These are phyloP conservation scores for Kwoniella dendrophila DNA, from an alignment of 768 basidiomycete species.

Conservation along the genomic window DNA sequence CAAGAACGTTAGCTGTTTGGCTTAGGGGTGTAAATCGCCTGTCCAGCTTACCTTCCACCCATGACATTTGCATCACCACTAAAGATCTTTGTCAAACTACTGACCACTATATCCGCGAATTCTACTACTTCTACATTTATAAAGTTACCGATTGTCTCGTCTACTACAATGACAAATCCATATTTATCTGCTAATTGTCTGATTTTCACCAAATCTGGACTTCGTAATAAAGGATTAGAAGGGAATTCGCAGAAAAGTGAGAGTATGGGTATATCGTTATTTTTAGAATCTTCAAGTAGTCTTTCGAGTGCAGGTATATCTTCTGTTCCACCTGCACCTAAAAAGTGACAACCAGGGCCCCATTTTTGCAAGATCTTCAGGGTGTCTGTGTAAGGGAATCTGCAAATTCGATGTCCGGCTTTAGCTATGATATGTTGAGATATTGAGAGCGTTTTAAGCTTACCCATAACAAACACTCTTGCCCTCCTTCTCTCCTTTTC, in stretches of 20 bases:
- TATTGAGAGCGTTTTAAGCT: constrained; percentile 42
- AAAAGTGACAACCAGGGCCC: constrained; percentile 90
- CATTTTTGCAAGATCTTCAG: constrained; percentile 92
- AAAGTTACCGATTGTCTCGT: constrained; percentile 94
- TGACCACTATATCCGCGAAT: constrained; percentile 84
- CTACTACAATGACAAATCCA: constrained; percentile 82
- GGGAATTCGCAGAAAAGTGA: constrained; percentile 93
- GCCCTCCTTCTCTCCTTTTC: constrained; percentile 57
- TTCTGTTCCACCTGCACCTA: constrained; percentile 74
- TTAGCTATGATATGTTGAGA: background rate
- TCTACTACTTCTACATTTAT: constrained; percentile 87
- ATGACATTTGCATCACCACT: constrained; percentile 93
- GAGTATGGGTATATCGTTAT: constrained; percentile 66
- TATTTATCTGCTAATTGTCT: constrained; percentile 81
- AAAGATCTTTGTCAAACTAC: constrained; percentile 91
- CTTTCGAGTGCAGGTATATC: constrained; percentile 74
- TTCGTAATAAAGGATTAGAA: constrained; percentile 89
- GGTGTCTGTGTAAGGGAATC: constrained; percentile 94
- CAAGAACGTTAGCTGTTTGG: background rate
- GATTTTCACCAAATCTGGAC: constrained; percentile 73
- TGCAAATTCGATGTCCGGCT: constrained; percentile 49
- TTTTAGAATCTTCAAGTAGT: constrained; percentile 59
- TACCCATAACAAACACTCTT: constrained; percentile 96
- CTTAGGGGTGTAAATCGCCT: too few relatives aligned
- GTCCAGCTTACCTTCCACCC: constrained; percentile 90